phyloP scores from a whole-genome alignment of 1,284 basidiomycete genomes.

The Fomitopsis schrenkii region DNA sequence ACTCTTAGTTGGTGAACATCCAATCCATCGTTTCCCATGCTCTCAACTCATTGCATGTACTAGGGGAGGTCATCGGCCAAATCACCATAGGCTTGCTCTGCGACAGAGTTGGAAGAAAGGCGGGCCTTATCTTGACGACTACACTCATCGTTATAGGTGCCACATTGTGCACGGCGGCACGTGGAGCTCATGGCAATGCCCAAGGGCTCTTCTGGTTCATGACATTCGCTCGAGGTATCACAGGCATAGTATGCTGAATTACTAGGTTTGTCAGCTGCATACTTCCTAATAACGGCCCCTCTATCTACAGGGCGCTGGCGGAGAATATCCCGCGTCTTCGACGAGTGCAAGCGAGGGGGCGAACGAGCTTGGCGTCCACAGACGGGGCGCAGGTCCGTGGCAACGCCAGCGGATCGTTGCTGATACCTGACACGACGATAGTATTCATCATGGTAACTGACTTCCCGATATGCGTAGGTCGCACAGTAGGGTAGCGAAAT shows the following conservation, averaged over 20 bases:
- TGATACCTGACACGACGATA: not conserved
- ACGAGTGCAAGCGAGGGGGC: conserved; percentile 68
- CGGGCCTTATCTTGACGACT: conserved; percentile 68
- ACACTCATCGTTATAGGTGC: conserved; percentile 69
- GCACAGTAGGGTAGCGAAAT: not conserved
- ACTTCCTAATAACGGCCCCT: not conserved
- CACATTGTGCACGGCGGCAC: conserved; percentile 67
- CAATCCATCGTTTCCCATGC: not conserved
- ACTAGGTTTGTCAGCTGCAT: not conserved
- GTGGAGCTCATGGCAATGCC: conserved; percentile 54
- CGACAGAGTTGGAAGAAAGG: conserved; percentile 70
- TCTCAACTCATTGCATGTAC: not conserved
- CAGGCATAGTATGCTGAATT: conserved; percentile 52
- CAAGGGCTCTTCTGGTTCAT: conserved; percentile 76
- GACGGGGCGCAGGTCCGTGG: conserved; percentile 54
- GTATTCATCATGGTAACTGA: conserved; percentile 81
- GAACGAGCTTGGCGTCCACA: conserved; percentile 61
- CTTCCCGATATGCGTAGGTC: conserved; percentile 47
- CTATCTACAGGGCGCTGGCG: conserved; percentile 58
- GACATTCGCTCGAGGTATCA: conserved; percentile 68
- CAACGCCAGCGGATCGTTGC: not conserved
- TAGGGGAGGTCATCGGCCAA: conserved; percentile 65
- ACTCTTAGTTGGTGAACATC: conserved; percentile 56
- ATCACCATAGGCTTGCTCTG: conserved; percentile 64
- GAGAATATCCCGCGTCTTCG: conserved; percentile 77